These are phyloP conservation scores for Trebouxia sp. DNA, from an alignment of 139 green algal genomes.

Conservation along the genomic window DNA sequence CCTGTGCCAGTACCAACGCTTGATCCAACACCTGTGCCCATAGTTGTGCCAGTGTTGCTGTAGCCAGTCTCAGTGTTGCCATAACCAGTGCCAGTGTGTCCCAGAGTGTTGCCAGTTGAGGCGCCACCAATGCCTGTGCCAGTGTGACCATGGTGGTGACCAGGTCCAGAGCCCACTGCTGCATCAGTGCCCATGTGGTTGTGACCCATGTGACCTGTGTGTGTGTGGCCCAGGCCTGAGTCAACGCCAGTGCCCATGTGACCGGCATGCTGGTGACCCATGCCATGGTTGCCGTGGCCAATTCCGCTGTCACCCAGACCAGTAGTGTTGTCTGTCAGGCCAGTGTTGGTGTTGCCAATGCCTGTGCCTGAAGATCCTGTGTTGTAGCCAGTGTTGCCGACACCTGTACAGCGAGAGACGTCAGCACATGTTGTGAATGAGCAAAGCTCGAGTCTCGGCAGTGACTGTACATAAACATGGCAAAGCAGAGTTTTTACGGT, in stretches of 20 bases:
- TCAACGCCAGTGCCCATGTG: not conserved
- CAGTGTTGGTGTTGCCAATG: not conserved
- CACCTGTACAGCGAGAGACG: not conserved
- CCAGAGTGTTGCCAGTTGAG: not conserved
- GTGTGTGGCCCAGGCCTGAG: not conserved
- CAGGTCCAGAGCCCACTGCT: no score
- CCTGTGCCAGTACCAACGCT: no score
- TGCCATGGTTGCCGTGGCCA: not conserved
- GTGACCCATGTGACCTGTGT: not conserved
- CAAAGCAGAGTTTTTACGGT: not conserved
- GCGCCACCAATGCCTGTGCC: not conserved
- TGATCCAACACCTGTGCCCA: not conserved
- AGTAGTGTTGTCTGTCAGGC: not conserved
- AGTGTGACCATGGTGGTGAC: not conserved
- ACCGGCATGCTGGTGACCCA: not conserved
- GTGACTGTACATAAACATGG: no score
- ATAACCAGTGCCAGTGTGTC: not conserved
- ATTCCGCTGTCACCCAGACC: not conserved
- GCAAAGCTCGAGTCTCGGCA: no score
- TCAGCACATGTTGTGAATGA: no score
- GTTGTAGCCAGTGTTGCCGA: not conserved
- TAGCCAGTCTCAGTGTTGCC: not conserved
- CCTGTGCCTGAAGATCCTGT: not conserved
- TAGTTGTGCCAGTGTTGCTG: not conserved
- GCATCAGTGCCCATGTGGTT: not conserved